These are phyloP conservation scores for Hypomyces perniciosus DNA, from an alignment of 2,329 filamentous ascomycete genomes.

Conservation along the genomic window DNA sequence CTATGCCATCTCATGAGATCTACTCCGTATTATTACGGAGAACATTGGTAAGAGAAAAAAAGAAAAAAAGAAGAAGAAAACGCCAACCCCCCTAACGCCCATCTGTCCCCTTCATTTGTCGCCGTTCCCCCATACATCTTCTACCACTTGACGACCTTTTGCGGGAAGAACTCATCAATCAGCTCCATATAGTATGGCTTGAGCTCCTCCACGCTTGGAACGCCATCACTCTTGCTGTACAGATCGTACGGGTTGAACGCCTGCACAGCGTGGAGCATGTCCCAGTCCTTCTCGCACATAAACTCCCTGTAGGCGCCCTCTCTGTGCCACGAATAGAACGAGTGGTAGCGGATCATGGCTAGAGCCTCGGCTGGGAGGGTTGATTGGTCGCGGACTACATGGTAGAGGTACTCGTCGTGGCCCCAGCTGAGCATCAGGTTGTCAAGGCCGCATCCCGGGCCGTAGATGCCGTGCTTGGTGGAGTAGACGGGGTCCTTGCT, in stretches of 20 bases:
- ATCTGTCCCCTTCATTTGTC: too few species aligned
- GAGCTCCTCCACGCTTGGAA: conserved; percentile 68
- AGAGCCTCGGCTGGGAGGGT: conserved; percentile 73
- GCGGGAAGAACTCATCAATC: conserved; percentile 39
- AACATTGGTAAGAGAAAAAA: too few species aligned
- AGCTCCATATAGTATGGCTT: conserved; percentile 50
- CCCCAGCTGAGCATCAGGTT: conserved; percentile 90
- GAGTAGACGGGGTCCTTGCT: conserved; percentile 63
- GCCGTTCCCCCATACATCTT: not conserved
- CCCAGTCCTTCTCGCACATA: conserved; percentile 76
- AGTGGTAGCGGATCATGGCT: conserved; percentile 91
- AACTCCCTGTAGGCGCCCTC: conserved; percentile 74
- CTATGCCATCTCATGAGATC: too few species aligned
- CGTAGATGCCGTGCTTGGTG: conserved; percentile 75
- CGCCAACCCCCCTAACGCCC: too few species aligned
- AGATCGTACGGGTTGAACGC: conserved; percentile 90
- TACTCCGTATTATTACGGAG: too few species aligned
- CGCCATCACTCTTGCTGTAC: conserved; percentile 84
- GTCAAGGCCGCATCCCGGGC: conserved; percentile 71
- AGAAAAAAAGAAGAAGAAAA: too few species aligned
- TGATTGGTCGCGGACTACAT: conserved; percentile 77
- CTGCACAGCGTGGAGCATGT: conserved; percentile 73
- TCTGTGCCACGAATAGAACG: conserved; percentile 87
- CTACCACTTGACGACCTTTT: conserved; percentile 34
- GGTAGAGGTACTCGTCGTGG: conserved; percentile 83